Conservation (phyloP, 306 rosid genomes). For the Senna siamea region DNA sequence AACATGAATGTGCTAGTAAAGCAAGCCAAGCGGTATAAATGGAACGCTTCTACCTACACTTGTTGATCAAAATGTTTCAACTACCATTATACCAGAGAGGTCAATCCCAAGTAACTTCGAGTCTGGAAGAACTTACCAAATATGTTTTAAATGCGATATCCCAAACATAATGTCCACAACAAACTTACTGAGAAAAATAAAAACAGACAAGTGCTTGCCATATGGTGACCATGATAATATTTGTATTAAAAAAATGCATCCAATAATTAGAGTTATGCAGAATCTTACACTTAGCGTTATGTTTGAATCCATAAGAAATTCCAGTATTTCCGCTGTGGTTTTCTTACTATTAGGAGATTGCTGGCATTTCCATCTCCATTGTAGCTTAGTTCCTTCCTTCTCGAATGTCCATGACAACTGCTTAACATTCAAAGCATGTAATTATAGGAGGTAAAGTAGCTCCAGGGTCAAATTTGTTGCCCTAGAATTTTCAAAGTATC, state of each 20-base stretch:
- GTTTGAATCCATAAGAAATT: conserved; percentile 87
- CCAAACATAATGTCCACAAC: too few species aligned
- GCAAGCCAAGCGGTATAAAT: neutral
- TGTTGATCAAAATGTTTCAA: conserved; percentile 1
- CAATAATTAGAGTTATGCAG: conserved; percentile 29
- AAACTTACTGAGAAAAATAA: too few species aligned
- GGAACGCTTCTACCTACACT: neutral
- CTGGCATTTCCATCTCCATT: conserved; percentile 91
- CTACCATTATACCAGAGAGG: neutral
- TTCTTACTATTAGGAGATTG: conserved; percentile 63
- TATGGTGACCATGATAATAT: neutral
- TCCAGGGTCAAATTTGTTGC: neutral
- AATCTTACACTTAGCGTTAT: conserved; percentile 75
- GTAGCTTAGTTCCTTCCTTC: conserved; percentile 78
- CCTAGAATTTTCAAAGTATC: conserved; percentile 21
- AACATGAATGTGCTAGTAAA: neutral
- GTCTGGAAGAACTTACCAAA: too few species aligned
- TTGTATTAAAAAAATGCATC: neutral
- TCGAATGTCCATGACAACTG: conserved; percentile 92
- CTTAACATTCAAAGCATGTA: conserved; percentile 28
- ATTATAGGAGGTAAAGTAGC: conserved; percentile 1
- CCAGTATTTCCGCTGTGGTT: conserved; percentile 67
- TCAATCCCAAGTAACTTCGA: neutral
- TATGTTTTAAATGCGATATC: too few species aligned
- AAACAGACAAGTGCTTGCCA: neutral